Evolutionary conservation across 768 basidiomycete species (phyloP), one percentile per base, ranked within the genome.

Genomic region (Mrakia hoshinonis): DNA sequence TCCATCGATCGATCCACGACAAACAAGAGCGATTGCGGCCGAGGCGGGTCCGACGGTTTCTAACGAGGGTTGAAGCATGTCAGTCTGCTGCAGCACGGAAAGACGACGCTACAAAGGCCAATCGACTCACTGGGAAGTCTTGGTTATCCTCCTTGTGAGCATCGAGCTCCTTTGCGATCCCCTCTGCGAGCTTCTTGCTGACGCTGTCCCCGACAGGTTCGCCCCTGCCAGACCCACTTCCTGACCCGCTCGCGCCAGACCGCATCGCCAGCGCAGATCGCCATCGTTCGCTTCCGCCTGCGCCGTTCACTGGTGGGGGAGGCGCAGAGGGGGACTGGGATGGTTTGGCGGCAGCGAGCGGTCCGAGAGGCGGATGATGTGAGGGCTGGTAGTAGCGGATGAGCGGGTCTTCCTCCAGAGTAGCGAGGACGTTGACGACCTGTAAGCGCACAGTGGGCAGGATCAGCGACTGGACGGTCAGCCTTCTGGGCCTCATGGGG

Each of bases 1-100:
- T 99, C 96, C 89, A 99, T 92, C 4, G 93, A 85, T n/a, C 96
- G 87, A 80, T 99, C 96, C 5, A 93, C 94, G 72, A 99, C 89
- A 77, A 98, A 84, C 48, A 98, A 81, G 20, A 91, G 89, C 4
- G 85, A 87, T 69, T 89, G 86, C 15, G 89, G 88, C 72, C 92
- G 83, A 2, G 78, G 77, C 9, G 84, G 81, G 9, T 81, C 76
- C 6, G 77, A 48, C 7, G 38, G 70, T 77, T 81, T 79, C 75
- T 80, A 69, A 69, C 75, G 68, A 51, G 38, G 46, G n/a, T 51
- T 13, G 26, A 7, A 7, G 18, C 12, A 62, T 7, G 6, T 29
- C 22, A n/a, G n/a, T n/a, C n/a, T n/a, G n/a, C n/a, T n/a, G n/a
- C n/a, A n/a, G n/a, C n/a, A n/a, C n/a, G n/a, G n/a, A n/a, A n/a